Conservation (phyloP, 2,329 filamentous ascomycete species). For the Colletotrichum sp. region DNA sequence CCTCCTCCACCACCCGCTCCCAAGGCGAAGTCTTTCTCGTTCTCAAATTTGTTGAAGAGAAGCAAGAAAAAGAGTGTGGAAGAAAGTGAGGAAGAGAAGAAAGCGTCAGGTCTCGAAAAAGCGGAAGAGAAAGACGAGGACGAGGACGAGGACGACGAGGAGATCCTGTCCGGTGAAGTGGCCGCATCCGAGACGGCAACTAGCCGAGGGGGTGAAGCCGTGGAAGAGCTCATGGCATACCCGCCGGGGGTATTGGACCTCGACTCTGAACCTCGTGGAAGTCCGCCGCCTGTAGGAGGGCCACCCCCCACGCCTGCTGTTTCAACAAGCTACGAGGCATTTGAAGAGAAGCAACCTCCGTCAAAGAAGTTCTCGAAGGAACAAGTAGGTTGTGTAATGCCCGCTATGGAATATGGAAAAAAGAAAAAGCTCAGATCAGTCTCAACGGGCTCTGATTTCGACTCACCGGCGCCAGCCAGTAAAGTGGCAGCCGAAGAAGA, state of each 20-base stretch:
- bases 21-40: background rate
- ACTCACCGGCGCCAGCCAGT: too few species aligned
- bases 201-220: background rate
- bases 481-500: too few species aligned
- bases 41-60: background rate
- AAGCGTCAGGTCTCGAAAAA: rapidly evolving
- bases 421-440: too few species aligned
- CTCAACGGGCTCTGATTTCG: too few species aligned
- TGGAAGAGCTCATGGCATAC: background rate
- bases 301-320: rapidly evolving
- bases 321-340: background rate
- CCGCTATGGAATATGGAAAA: too few species aligned
- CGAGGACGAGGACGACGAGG: background rate
- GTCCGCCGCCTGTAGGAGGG: background rate
- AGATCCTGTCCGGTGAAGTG: rapidly evolving
- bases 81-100: background rate
- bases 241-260: background rate
- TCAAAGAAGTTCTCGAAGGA: too few species aligned
- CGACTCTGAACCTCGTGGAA: background rate
- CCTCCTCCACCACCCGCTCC: background rate
- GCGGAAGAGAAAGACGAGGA: background rate
- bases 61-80: background rate
- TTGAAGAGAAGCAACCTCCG: background rate
- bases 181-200: background rate
- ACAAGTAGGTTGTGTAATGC: too few species aligned